A percentile compares a stretch with the other conserved stretches of the same genome.
These are phyloP conservation scores for Calocera cornea DNA, from an alignment of 768 basidiomycete species.

Conservation along the genomic window DNA sequence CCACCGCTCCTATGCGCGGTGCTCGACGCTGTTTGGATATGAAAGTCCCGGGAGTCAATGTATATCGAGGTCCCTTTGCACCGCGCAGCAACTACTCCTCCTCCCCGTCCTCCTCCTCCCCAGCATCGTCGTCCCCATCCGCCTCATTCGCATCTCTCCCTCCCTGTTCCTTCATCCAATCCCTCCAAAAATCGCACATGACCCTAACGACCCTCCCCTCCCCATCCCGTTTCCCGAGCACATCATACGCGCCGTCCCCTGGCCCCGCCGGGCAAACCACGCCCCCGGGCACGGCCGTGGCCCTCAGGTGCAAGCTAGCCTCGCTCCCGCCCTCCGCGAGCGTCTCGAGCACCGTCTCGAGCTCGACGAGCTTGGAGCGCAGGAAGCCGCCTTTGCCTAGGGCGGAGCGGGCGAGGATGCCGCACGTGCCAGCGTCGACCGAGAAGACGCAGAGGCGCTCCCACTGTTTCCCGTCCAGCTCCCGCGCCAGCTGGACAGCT, in stretches of 20 bases:
- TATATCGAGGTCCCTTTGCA: too few relatives aligned
- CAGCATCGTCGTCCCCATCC: neutral
- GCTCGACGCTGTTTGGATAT: too few relatives aligned
- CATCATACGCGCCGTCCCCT: neutral
- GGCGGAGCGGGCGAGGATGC: slow-evolving; percentile 1
- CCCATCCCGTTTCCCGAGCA: neutral
- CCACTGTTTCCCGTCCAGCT: neutral
- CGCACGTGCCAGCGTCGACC: neutral
- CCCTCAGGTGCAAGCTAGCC: neutral
- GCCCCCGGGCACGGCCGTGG: neutral
- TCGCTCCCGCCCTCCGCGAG: neutral
- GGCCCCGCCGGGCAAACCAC: neutral
- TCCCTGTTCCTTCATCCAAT: neutral
- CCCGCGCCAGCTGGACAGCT: neutral
- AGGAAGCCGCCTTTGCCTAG: neutral
- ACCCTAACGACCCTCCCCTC: neutral
- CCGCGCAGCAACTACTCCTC: too few relatives aligned
- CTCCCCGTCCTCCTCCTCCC: neutral
- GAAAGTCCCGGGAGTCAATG: too few relatives aligned
- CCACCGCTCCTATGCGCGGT: too few relatives aligned
- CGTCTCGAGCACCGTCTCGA: neutral
- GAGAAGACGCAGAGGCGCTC: neutral
- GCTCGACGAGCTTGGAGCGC: neutral
- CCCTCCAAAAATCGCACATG: neutral
- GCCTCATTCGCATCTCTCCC: neutral